A percentile compares a stretch with the other conserved stretches of the same genome.
phyloP scores from a whole-genome alignment of 371 early-diverging fungal genomes.

The Mucor racemosus region DNA sequence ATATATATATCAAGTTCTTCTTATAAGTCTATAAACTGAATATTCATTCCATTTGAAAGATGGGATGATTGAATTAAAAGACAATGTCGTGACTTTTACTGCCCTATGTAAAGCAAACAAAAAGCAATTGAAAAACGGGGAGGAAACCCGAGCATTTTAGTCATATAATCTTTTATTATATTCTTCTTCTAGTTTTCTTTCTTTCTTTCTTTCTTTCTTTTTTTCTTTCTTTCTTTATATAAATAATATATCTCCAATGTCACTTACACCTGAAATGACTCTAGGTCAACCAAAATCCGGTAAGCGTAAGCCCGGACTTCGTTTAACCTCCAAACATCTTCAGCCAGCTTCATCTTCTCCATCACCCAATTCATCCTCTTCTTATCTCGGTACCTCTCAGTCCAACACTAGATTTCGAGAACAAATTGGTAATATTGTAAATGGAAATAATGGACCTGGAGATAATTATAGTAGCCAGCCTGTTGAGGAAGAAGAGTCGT shows the following conservation, averaged over 20 bases:
- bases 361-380: slow-evolving; percentile 24
- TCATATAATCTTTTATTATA: neutral
- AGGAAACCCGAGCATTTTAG: too few species aligned
- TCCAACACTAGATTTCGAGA: slow-evolving; percentile 36
- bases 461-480: slow-evolving; percentile 20
- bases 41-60: too few species aligned
- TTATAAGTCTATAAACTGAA: too few species aligned
- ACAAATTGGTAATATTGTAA: slow-evolving; percentile 47
- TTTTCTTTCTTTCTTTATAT: neutral
- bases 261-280: slow-evolving; percentile 20
- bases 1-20: too few species aligned
- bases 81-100: too few species aligned
- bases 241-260: neutral
- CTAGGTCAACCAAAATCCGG: slow-evolving; percentile 28
- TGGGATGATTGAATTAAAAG: too few species aligned
- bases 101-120: too few species aligned
- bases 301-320: slow-evolving; percentile 37
- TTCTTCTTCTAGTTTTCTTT: neutral
- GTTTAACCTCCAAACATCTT: slow-evolving; percentile 29
- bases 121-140: too few species aligned
- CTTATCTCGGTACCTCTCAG: slow-evolving; percentile 16
- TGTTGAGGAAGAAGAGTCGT: slow-evolving; percentile 28
- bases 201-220: neutral
- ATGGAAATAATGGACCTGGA: slow-evolving; percentile 19
- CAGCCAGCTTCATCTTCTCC: slow-evolving; percentile 21